These are phyloP conservation scores for Sclerotinia borealis DNA, from an alignment of 2,329 filamentous ascomycete species.

Conservation along the genomic window DNA sequence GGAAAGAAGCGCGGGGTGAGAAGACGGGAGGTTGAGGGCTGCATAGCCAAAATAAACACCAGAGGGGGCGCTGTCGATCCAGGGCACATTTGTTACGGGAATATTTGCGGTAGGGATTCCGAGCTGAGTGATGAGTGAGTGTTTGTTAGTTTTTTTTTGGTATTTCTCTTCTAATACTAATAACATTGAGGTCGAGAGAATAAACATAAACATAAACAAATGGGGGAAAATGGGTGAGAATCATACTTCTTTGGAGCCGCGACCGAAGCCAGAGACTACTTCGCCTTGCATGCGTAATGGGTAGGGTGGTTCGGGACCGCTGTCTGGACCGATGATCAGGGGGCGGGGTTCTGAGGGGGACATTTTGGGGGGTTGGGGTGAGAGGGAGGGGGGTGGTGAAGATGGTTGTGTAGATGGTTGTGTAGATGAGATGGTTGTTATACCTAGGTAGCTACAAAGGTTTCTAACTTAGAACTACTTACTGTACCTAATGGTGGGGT, in stretches of 20 bases:
- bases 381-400: too few relatives aligned
- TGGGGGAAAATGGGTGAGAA: not conserved
- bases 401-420: not conserved
- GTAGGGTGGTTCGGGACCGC: conserved; percentile 70
- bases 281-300: conserved; percentile 78
- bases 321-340: conserved; percentile 64
- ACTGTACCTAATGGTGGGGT: not conserved
- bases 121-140: conserved; percentile 47
- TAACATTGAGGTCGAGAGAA: too few relatives aligned
- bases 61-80: conserved; percentile 58
- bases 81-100: conserved; percentile 59
- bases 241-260: conserved; percentile 82
- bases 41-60: conserved; percentile 96
- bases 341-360: conserved; percentile 42
- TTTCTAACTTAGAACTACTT: too few relatives aligned
- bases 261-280: conserved; percentile 88
- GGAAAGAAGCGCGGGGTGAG: conserved; percentile 36
- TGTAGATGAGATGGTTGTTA: not conserved
- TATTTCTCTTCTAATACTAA: too few relatives aligned
- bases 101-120: conserved; percentile 97
- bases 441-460: not conserved
- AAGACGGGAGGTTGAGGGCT: conserved; percentile 54
- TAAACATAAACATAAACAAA: too few relatives aligned
- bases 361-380: conserved; percentile 10
- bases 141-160: not conserved